Conservation (phyloP, 2,329 filamentous ascomycete genomes). For the Beauveria scarabaeidicola region DNA sequence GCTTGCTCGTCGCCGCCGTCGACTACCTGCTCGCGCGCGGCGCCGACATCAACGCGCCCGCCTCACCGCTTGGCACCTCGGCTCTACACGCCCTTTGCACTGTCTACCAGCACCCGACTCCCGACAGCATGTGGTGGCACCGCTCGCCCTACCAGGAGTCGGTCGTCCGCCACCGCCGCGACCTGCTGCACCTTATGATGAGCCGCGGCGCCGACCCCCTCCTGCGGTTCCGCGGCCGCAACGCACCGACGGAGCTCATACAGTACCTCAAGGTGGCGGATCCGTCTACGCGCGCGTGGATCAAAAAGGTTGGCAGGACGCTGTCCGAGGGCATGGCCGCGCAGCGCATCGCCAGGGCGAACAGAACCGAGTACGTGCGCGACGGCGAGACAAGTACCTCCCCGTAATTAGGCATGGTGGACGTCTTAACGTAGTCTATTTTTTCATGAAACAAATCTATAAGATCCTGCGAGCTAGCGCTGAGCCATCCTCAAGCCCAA, state of each 20-base stretch:
- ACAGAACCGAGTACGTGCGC: neutral
- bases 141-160: constrained; percentile 1
- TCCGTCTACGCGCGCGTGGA: constrained; percentile 5
- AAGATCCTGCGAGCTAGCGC: neutral
- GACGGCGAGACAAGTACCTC: neutral
- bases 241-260: neutral
- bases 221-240: neutral
- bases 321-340: constrained; percentile 2
- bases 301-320: constrained; percentile 1
- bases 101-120: constrained; percentile 1
- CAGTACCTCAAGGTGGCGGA: neutral
- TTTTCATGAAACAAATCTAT: neutral
- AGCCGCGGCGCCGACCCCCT: constrained; percentile 6
- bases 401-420: neutral
- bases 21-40: neutral
- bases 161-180: neutral
- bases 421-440: constrained; percentile 1
- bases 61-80: neutral
- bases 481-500: neutral
- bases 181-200: constrained; percentile 2
- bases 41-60: constrained; percentile 5
- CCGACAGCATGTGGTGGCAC: constrained; percentile 5
- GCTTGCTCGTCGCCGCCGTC: neutral
- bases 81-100: constrained; percentile 3
- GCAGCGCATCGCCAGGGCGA: neutral